Evolutionary conservation across 2,329 filamentous ascomycete species (phyloP), one percentile per base, ranked within the genome.

Genomic region (Nigrospora oryzae): DNA sequence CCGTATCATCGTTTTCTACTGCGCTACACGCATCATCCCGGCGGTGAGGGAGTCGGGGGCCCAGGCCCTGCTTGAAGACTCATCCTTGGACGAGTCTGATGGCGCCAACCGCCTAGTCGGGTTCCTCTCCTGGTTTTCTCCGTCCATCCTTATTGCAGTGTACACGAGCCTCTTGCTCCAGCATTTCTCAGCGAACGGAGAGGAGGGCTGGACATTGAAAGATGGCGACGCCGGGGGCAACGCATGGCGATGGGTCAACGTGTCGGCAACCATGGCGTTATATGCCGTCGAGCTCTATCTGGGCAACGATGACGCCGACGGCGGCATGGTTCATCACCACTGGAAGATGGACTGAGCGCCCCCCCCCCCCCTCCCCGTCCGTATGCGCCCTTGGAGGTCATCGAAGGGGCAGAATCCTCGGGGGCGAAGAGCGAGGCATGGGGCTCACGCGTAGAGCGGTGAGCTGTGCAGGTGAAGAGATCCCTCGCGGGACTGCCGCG

Each of bases 141-240:
- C 93, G 0, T 94, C 87, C 19, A 94, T 97, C 45, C 74, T 98
- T 44, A 91, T 98, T 49, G 86, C 93, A 4, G 90, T 97, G 30
- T 98, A 98, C 65, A 98, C 93, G 2, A 96, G 90, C 64, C 69
- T 98, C 42, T 69, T 98, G 32, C 84, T 97, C 70, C 93, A 97
- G 63, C 93, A 98, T 64, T 97, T 98, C 59, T 86, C 89, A 5
- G 84, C 86, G 11, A 84, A 84, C 50, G 81, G 79, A 2, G 77
- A 78, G 3, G 79, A 77, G 44, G 79, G 90, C 72, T 96, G 90
- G 89, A 90, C 84, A 3, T 82, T 86, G 42, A 83, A 90, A 56
- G 87, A 88, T 14, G 88, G 86, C 6, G 87, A 89, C 55, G 72
- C 82, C 4, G 89, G 88, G 12, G 88, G 89, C 15, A 94, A 93